A percentile compares a stretch with the other conserved stretches of the same genome.
These are phyloP conservation scores for Trichoderma erinaceum DNA, from an alignment of 495 filamentous ascomycete genomes.

Conservation along the genomic window DNA sequence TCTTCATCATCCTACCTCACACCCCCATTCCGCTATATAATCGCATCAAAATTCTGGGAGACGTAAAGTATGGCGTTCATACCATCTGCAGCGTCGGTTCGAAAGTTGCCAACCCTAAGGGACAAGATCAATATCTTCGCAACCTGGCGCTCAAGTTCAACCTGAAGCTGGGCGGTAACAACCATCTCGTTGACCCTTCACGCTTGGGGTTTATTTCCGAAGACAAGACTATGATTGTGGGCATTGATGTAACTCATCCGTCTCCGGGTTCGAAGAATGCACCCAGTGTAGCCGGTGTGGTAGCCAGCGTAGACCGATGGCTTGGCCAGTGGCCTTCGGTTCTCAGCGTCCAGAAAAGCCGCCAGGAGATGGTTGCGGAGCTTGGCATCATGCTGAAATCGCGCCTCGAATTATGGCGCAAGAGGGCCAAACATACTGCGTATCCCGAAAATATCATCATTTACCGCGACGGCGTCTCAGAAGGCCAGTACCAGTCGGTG, in stretches of 20 bases:
- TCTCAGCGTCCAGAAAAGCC: conserved; percentile 47
- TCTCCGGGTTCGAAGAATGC: conserved; percentile 32
- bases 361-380: conserved; percentile 55
- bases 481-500: conserved; percentile 68
- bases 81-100: conserved; percentile 52
- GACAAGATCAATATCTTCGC: conserved; percentile 51
- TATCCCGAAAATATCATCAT: conserved; percentile 72
- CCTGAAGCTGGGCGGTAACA: conserved; percentile 74
- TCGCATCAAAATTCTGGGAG: conserved; percentile 57
- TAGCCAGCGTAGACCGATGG: conserved; percentile 58
- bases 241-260: conserved; percentile 77
- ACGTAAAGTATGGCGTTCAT: conserved; percentile 51
- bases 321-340: conserved; percentile 65
- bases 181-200: conserved; percentile 51
- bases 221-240: conserved; percentile 63
- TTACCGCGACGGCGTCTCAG: conserved; percentile 88
- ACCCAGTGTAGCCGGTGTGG: conserved; percentile 70
- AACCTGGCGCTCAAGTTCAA: conserved; percentile 82
- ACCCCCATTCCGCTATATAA: conserved; percentile 50
- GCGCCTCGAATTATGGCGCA: conserved; percentile 56
- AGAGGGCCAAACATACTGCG: conserved; percentile 35
- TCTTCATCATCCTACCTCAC: conserved; percentile 52
- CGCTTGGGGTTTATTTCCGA: conserved; percentile 50
- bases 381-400: conserved; percentile 51
- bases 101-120: conserved; percentile 39